Percentiles rank a stretch among this genome's conserved stretches.
Evolutionary conservation across 2,329 filamentous ascomycete genomes (phyloP).

Genomic region (Byssochlamys sp.): DNA sequence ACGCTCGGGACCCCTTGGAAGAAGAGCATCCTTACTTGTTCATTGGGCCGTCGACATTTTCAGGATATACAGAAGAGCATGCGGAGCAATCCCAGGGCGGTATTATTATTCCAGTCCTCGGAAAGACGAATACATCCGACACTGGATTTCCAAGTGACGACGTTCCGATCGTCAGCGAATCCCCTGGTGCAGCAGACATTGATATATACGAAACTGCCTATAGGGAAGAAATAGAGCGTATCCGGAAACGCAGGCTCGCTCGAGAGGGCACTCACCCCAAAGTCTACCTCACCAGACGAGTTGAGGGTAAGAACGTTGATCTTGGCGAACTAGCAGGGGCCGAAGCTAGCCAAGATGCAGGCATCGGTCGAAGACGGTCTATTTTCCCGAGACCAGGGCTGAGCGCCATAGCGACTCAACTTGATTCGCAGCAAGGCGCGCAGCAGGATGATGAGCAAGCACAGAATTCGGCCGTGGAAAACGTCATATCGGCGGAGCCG

Average conservation of each 20-base stretch:
- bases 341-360: constrained; percentile 16
- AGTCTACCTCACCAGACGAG: constrained; percentile 48
- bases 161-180: constrained; percentile 60
- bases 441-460: constrained; percentile 1
- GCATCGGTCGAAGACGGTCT: constrained; percentile 2
- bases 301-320: constrained; percentile 32
- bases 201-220: constrained; percentile 86
- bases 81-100: constrained; percentile 5
- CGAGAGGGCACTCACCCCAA: constrained; percentile 40
- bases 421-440: background rate
- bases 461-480: constrained; percentile 5
- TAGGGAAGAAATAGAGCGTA: constrained; percentile 67
- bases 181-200: constrained; percentile 71
- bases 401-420: constrained; percentile 1
- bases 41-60: constrained; percentile 55
- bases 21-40: constrained; percentile 62
- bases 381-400: constrained; percentile 1
- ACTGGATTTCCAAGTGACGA: constrained; percentile 18
- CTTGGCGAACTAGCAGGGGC: constrained; percentile 15
- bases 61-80: constrained; percentile 17
- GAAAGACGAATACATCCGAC: constrained; percentile 23
- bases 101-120: constrained; percentile 8
- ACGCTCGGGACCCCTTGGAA: constrained; percentile 55
- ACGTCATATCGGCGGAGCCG: background rate
- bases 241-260: constrained; percentile 41